Conservation (phyloP, 1,284 basidiomycete genomes). For the Entoloma clypeatum region DNA sequence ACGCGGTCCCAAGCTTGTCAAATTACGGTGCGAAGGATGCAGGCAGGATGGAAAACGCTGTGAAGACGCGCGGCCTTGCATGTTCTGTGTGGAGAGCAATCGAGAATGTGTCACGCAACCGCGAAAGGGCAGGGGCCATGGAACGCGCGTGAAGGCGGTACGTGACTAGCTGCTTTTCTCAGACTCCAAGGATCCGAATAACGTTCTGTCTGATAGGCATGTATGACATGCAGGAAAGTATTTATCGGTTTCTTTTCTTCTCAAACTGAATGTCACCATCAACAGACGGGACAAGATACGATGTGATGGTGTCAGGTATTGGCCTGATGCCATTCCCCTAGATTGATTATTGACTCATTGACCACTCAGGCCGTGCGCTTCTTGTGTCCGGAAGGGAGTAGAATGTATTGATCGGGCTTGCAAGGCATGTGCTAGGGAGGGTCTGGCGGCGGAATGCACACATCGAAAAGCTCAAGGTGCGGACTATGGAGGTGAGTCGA, state of each 20-base stretch:
- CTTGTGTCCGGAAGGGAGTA: slow-evolving; percentile 44
- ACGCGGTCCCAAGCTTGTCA: slow-evolving; percentile 50
- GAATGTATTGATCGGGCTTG: slow-evolving; percentile 48
- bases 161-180: slow-evolving; percentile 21
- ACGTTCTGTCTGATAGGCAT: slow-evolving; percentile 37
- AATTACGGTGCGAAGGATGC: slow-evolving; percentile 54
- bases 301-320: slow-evolving; percentile 50
- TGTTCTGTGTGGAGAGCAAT: slow-evolving; percentile 41
- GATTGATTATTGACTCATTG: slow-evolving; percentile 8
- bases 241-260: slow-evolving; percentile 2
- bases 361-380: slow-evolving; percentile 41
- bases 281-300: slow-evolving; percentile 55
- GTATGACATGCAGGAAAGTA: slow-evolving; percentile 51
- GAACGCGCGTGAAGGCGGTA: slow-evolving; percentile 55
- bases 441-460: slow-evolving; percentile 38
- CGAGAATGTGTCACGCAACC: slow-evolving; percentile 45
- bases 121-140: slow-evolving; percentile 51
- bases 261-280: slow-evolving; percentile 15
- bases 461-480: slow-evolving; percentile 33
- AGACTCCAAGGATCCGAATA: slow-evolving; percentile 11
- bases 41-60: slow-evolving; percentile 50
- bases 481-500: slow-evolving; percentile 27
- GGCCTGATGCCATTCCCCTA: slow-evolving; percentile 10
- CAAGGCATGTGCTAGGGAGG: slow-evolving; percentile 38
- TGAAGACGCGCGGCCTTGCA: slow-evolving; percentile 54